phyloP scores from a whole-genome alignment of 768 basidiomycete genomes.

The Mrakia gelida region DNA sequence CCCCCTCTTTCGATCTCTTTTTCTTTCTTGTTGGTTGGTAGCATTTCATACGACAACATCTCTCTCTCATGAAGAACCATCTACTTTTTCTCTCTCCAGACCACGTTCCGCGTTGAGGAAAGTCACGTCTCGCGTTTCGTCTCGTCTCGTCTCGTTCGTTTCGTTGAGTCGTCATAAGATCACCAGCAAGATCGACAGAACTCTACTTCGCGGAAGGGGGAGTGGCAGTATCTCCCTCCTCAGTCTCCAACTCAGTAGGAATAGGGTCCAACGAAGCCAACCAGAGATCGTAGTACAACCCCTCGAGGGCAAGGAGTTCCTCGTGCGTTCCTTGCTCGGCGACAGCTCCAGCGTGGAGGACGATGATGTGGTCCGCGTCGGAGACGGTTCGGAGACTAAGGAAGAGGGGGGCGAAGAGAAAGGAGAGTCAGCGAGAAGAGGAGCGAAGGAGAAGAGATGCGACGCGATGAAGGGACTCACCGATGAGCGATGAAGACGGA shows the following conservation, averaged over 20 bases:
- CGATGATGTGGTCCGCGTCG: constrained; percentile 92
- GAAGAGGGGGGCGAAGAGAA: background rate
- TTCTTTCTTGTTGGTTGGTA: no score
- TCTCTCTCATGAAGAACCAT: no score
- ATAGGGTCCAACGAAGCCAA: background rate
- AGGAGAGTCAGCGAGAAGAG: background rate
- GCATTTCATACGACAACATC: no score
- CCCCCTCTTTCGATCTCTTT: background rate
- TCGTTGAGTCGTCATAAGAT: no score
- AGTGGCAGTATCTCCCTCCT: no score
- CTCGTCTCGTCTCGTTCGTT: no score
- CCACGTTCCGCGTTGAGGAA: no score
- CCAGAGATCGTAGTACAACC: constrained; percentile 46
- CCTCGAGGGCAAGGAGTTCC: constrained; percentile 62
- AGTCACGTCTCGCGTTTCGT: no score
- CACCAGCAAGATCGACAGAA: no score
- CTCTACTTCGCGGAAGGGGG: no score
- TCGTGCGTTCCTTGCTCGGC: constrained; percentile 93
- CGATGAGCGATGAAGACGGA: constrained; percentile 97
- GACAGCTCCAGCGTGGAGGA: constrained; percentile 82
- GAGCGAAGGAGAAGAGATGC: background rate
- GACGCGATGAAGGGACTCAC: constrained; percentile 32
- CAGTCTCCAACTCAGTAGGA: background rate
- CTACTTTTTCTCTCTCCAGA: no score
- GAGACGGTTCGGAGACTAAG: constrained; percentile 69